These are phyloP conservation scores for Helminthosporium solani DNA, from an alignment of 2,329 filamentous ascomycete species.

Conservation along the genomic window DNA sequence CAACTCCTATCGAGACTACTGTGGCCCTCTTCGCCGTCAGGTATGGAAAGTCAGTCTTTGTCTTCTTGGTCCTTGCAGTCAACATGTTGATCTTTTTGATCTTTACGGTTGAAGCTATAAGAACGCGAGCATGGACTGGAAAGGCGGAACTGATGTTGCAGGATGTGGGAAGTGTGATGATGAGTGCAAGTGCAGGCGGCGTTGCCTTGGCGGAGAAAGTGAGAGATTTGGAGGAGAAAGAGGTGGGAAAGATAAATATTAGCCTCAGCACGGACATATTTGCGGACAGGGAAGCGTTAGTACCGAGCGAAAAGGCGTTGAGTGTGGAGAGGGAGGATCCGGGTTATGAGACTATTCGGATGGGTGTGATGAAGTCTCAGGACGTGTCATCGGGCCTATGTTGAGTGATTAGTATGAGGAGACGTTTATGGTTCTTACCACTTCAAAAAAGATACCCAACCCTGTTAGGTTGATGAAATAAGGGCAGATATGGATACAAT, in stretches of 20 bases:
- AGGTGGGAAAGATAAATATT: not conserved
- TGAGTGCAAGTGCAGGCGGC: conserved; percentile 2
- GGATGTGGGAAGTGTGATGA: conserved; percentile 3
- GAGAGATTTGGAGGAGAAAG: not conserved
- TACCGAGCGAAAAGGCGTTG: not conserved
- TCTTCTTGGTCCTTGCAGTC: conserved; percentile 1
- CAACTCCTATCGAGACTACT: conserved; percentile 1
- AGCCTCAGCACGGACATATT: not conserved
- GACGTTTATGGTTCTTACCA: too few relatives aligned
- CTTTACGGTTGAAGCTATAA: not conserved
- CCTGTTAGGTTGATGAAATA: too few relatives aligned
- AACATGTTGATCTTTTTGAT: conserved; percentile 3
- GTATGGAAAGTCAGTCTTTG: conserved; percentile 5
- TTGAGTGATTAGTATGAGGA: too few relatives aligned
- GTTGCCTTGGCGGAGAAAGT: conserved; percentile 2
- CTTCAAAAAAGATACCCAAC: too few relatives aligned
- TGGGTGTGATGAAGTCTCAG: not conserved
- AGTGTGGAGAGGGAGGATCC: not conserved
- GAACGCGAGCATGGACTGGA: conserved; percentile 1
- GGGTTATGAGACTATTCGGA: not conserved
- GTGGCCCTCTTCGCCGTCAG: conserved; percentile 1
- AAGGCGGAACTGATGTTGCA: conserved; percentile 1
- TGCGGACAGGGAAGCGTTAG: not conserved
- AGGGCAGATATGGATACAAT: too few relatives aligned
- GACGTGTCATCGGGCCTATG: not conserved